Evolutionary conservation across 768 basidiomycete species (phyloP).

Genomic region (Lactarius indigo): DNA sequence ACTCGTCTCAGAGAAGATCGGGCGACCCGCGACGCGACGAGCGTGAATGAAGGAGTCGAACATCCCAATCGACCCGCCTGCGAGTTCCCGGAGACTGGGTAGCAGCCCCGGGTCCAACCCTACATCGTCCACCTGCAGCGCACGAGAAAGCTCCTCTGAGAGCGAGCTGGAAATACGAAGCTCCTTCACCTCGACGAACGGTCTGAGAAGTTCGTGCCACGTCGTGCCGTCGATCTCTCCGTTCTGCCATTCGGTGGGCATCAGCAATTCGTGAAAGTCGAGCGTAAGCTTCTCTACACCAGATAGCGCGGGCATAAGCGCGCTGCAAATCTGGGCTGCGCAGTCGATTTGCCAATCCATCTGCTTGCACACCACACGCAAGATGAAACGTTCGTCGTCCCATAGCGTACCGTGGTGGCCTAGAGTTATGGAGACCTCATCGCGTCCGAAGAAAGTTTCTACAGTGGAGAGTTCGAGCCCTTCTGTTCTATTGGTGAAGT

Average conservation of each 20-base stretch:
- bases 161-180: not conserved
- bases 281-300: not conserved
- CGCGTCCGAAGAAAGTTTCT: not conserved
- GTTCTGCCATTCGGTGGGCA: not conserved
- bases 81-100: not conserved
- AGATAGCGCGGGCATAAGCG: not conserved
- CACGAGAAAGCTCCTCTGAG: not conserved
- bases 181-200: not conserved
- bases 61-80: not conserved
- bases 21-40: not conserved
- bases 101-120: not conserved
- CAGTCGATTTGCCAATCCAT: slow-evolving; percentile 9
- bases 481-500: not conserved
- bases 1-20: no score
- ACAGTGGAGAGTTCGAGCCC: not conserved
- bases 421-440: not conserved
- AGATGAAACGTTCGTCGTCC: not conserved
- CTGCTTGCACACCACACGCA: not conserved
- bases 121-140: not conserved
- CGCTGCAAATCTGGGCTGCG: slow-evolving; percentile 7
- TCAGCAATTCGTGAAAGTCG: not conserved
- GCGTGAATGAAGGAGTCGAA: not conserved
- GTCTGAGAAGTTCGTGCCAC: not conserved
- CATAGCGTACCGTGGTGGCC: not conserved
- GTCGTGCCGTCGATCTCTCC: not conserved